These are phyloP conservation scores for Dendrobium huoshanense DNA, from an alignment of 106 monocot species.

Conservation along the genomic window DNA sequence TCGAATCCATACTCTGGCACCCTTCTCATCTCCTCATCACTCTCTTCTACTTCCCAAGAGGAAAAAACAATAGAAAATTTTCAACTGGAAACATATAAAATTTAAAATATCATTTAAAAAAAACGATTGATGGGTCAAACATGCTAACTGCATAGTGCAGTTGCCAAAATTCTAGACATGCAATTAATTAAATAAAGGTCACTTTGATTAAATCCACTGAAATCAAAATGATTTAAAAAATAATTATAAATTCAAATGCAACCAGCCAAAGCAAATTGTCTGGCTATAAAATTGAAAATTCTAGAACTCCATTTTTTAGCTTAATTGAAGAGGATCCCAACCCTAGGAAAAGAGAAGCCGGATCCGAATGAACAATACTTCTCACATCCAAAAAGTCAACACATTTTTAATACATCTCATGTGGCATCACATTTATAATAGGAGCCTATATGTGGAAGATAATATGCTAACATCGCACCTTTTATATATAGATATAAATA, in stretches of 20 bases:
- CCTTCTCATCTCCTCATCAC: conserved; percentile 74
- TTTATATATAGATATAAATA: neutral
- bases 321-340: neutral
- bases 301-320: neutral
- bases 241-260: neutral
- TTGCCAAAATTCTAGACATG: neutral
- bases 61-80: neutral
- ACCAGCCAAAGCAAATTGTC: neutral
- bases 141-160: neutral
- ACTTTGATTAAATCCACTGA: neutral
- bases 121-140: neutral
- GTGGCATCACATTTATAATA: neutral
- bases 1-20: conserved; percentile 70
- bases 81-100: neutral
- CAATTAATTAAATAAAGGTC: neutral
- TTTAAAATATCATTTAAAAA: neutral
- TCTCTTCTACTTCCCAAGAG: conserved; percentile 37
- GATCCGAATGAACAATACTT: too few species aligned
- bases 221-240: neutral
- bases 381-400: neutral
- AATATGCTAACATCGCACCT: too few species aligned
- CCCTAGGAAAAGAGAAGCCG: neutral
- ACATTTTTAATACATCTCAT: neutral
- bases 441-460: too few species aligned
- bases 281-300: neutral